Percentiles rank a stretch among this genome's conserved stretches.
Evolutionary conservation across 2,329 filamentous ascomycete species (phyloP).

Genomic region (Fusarium robinianum): DNA sequence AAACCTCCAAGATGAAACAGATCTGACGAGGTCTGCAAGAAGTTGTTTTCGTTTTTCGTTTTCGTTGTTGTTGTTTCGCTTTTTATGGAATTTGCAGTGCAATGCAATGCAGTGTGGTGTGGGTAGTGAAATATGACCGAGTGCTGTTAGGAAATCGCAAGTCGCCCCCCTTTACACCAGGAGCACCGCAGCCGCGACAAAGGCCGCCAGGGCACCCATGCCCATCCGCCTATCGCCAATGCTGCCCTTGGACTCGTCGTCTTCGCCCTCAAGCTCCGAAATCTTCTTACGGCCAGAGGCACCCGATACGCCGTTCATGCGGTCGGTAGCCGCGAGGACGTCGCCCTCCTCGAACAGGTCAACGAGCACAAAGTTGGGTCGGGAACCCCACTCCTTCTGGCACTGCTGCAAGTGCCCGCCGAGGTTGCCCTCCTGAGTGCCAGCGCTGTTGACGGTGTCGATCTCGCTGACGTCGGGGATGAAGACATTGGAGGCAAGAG

Average conservation of each 20-base stretch:
- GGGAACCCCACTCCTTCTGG: slow-evolving; percentile 59
- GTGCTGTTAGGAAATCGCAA: too few species aligned
- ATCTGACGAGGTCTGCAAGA: slow-evolving; percentile 13
- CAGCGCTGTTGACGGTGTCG: slow-evolving; percentile 67
- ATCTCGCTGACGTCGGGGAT: slow-evolving; percentile 66
- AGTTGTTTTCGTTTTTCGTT: too few species aligned
- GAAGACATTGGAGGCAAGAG: slow-evolving; percentile 53
- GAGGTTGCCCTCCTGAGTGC: slow-evolving; percentile 57
- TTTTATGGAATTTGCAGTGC: slow-evolving; percentile 9
- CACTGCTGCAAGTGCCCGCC: slow-evolving; percentile 61
- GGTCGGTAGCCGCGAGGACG: slow-evolving; percentile 70
- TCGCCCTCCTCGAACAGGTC: slow-evolving; percentile 79
- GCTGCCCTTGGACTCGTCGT: slow-evolving; percentile 25
- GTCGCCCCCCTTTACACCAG: slow-evolving; percentile 43
- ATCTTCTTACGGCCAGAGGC: slow-evolving; percentile 42
- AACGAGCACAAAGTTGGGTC: slow-evolving; percentile 75
- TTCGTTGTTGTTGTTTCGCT: too few species aligned
- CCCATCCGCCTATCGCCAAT: slow-evolving; percentile 33
- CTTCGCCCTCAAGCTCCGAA: slow-evolving; percentile 7
- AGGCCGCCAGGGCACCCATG: slow-evolving; percentile 49
- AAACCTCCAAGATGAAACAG: slow-evolving; percentile 20
- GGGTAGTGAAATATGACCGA: not conserved
- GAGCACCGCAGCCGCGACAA: slow-evolving; percentile 48
- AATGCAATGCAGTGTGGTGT: slow-evolving; percentile 14
- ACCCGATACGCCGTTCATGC: slow-evolving; percentile 60